Evolutionary conservation across 352 stramenopile species (phyloP), one percentile per base, ranked within the genome.

Genomic region (Globisporangium nagaii): DNA sequence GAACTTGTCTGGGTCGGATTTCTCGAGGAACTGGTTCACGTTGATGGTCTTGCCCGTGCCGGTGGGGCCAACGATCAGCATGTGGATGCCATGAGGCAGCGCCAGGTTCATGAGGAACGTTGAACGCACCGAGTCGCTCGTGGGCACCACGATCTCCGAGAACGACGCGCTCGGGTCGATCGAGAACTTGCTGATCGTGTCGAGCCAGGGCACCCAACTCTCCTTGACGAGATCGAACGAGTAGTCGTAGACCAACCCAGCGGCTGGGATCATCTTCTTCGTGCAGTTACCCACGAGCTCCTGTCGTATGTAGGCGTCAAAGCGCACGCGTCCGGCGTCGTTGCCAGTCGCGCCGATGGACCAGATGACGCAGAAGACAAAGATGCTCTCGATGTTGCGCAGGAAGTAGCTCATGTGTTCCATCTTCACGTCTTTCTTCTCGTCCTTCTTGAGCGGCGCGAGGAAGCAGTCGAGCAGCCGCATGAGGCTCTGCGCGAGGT

Each of bases 31-130:
- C 43, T 95, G 79, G 59, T 89, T 93, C 34, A 98, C 90, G 53
- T 97, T 97, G 28, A 98, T 85, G 0, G 93, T 98, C 56, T 98
- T 98, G 25, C 94, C 94, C 5, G 94, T 98, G 0, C 94, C 94
- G 0, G 94, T 98, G 1, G 90, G 88, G 3, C 93, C 94, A n/a
- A 95, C 87, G 53, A 98, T 95, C 0, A 98, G 71, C 58, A 98
- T 80, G 59, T 98, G 91, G 12, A 96, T 86, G 15, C 75, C 73
- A 51, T 88, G 60, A 2, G 73, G 71, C 3, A 98, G 55, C 24
- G 90, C 77, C 24, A 96, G 62, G 44, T 96, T 88, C 63, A 97
- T 91, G 20, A 98, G 65, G 51, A 95, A 97, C 2, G 84, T 97
- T 37, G 96, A 96, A 30, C 92, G 84, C 13, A 98, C 86, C 4